A percentile compares a stretch with the other conserved stretches of the same genome.
These are phyloP conservation scores for Ogataea trehaloabstinens DNA, from an alignment of 805 yeast genomes.

Conservation along the genomic window DNA sequence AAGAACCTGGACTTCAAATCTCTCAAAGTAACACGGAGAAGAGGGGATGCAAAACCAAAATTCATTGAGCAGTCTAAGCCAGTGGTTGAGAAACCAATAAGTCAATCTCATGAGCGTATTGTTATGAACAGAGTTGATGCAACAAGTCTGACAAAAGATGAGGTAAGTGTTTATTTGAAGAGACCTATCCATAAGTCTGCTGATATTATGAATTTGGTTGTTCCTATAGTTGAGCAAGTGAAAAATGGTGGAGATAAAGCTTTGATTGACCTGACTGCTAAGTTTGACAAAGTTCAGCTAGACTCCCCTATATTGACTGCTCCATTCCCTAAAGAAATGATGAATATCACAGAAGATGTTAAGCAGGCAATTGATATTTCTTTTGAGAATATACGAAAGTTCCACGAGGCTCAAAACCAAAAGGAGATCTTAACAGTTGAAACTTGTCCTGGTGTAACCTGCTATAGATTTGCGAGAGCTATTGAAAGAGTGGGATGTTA, in stretches of 20 bases:
- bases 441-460: slow-evolving; percentile 89
- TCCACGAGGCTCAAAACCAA: slow-evolving; percentile 91
- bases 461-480: slow-evolving; percentile 94
- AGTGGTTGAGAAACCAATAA: slow-evolving; percentile 23
- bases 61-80: slow-evolving; percentile 39
- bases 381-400: slow-evolving; percentile 80
- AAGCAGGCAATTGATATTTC: slow-evolving; percentile 86
- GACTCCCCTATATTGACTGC: slow-evolving; percentile 74
- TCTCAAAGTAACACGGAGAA: slow-evolving; percentile 84
- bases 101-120: slow-evolving; percentile 34
- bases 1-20: slow-evolving; percentile 79
- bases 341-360: slow-evolving; percentile 70
- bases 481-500: slow-evolving; percentile 93
- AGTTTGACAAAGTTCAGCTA: slow-evolving; percentile 83
- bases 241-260: slow-evolving; percentile 81
- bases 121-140: slow-evolving; percentile 50
- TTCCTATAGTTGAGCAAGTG: slow-evolving; percentile 84
- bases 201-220: slow-evolving; percentile 88
- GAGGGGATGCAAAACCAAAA: slow-evolving; percentile 92
- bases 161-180: slow-evolving; percentile 61
- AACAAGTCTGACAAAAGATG: slow-evolving; percentile 37
- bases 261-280: slow-evolving; percentile 80
- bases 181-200: slow-evolving; percentile 96
- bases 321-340: slow-evolving; percentile 79
- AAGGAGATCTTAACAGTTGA: slow-evolving; percentile 74